Evolutionary conservation across 2,329 filamentous ascomycete species (phyloP).

Genomic region (Botryosphaeria dothidea): DNA sequence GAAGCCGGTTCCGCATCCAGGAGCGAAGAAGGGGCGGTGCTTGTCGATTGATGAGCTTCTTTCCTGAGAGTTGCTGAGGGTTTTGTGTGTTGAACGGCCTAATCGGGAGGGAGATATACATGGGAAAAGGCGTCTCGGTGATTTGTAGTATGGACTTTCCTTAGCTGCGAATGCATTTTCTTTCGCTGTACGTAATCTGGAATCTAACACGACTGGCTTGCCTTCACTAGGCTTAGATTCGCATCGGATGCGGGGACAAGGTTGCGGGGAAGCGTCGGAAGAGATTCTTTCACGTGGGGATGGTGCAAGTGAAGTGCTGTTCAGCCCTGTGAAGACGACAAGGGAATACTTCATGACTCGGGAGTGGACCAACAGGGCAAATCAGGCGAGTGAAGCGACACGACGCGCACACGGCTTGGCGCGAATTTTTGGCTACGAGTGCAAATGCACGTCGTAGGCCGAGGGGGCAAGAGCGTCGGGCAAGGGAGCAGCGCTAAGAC

Average conservation of each 20-base stretch:
- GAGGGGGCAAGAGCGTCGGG: not conserved
- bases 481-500: not conserved
- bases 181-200: not conserved
- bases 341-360: too few species aligned
- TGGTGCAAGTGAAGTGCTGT: not conserved
- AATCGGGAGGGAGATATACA: not conserved
- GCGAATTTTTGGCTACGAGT: too few species aligned
- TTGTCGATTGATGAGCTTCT: conserved; percentile 6
- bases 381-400: not conserved
- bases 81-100: too few species aligned
- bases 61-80: not conserved
- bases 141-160: not conserved
- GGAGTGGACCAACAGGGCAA: not conserved
- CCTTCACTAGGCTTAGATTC: not conserved
- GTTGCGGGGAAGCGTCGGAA: not conserved
- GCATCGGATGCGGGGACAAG: not conserved
- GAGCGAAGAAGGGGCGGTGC: not conserved
- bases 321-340: too few species aligned
- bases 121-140: not conserved
- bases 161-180: not conserved
- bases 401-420: not conserved
- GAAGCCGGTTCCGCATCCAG: not conserved
- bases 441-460: not conserved
- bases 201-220: not conserved
- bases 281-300: not conserved